Evolutionary conservation across 192 early-diverging fungal species (phyloP).

Genomic region (Coemansia sp.): DNA sequence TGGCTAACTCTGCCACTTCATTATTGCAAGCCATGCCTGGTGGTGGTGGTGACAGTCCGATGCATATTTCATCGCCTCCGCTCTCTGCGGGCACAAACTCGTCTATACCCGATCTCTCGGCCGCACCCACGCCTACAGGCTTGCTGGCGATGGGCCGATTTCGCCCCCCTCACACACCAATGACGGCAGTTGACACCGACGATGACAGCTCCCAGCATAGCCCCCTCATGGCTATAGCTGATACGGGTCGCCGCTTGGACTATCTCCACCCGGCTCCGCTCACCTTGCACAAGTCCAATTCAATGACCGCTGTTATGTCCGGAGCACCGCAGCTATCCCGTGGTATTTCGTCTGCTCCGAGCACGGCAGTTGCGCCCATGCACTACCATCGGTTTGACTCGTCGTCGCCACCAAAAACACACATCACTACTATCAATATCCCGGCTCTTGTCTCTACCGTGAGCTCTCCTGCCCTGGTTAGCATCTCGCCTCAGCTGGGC

Average conservation of each 20-base stretch:
- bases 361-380: neutral
- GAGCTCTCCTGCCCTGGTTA: slow-evolving; percentile 6
- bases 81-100: slow-evolving; percentile 14
- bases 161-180: slow-evolving; percentile 10
- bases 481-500: slow-evolving; percentile 25
- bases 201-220: neutral
- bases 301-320: neutral
- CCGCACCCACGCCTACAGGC: slow-evolving; percentile 2
- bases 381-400: slow-evolving; percentile 3
- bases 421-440: slow-evolving; percentile 10
- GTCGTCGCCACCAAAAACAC: slow-evolving; percentile 4
- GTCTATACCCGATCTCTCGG: neutral
- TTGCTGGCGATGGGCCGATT: slow-evolving; percentile 4
- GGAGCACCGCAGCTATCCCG: neutral
- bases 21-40: neutral
- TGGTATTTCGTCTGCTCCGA: neutral
- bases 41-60: neutral
- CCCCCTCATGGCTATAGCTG: neutral
- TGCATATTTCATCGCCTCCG: neutral
- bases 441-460: slow-evolving; percentile 16
- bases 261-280: slow-evolving; percentile 1
- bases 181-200: neutral
- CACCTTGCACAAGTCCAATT: neutral
- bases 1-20: neutral
- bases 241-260: neutral